These are phyloP conservation scores for Fonsecaea nubica DNA, from an alignment of 2,329 filamentous ascomycete genomes.

Conservation along the genomic window DNA sequence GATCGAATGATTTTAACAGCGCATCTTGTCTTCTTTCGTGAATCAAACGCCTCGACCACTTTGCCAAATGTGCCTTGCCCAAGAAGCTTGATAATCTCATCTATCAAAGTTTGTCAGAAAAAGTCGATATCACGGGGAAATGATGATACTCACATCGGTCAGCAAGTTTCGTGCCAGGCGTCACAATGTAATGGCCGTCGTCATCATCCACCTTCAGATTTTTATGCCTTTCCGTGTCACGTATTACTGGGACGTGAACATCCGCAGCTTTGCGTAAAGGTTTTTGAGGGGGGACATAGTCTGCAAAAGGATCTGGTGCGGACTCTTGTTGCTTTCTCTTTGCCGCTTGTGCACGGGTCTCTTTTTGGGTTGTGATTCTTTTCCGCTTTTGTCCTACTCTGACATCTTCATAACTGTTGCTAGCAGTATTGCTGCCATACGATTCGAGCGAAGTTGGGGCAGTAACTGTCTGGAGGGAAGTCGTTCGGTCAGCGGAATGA, in stretches of 20 bases:
- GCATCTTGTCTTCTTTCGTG: conserved; percentile 76
- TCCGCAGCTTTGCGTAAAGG: conserved; percentile 90
- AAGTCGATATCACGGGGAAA: neutral
- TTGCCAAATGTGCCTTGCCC: conserved; percentile 99
- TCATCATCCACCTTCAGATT: conserved; percentile 88
- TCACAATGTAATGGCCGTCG: conserved; percentile 95
- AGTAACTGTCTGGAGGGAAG: conserved; percentile 78
- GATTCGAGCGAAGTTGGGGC: conserved; percentile 86
- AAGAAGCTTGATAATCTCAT: conserved; percentile 85
- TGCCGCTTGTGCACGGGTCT: conserved; percentile 75
- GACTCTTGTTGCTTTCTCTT: conserved; percentile 77
- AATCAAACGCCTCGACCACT: conserved; percentile 90
- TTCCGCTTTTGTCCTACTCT: conserved; percentile 87
- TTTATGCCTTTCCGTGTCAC: conserved; percentile 54
- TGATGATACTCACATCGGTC: conserved; percentile 75
- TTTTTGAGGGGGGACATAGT: conserved; percentile 84
- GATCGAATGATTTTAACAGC: conserved; percentile 98
- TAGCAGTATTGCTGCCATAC: conserved; percentile 57
- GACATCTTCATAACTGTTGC: conserved; percentile 69
- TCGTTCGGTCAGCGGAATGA: conserved; percentile 78
- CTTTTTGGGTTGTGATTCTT: conserved; percentile 75
- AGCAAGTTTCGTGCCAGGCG: conserved; percentile 83
- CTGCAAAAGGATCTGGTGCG: conserved; percentile 72
- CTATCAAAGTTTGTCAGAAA: conserved; percentile 54
- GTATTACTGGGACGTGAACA: conserved; percentile 66